A percentile compares a stretch with the other conserved stretches of the same genome.
Conservation (phyloP, 352 stramenopile species). For the Pythium folliculosum region DNA sequence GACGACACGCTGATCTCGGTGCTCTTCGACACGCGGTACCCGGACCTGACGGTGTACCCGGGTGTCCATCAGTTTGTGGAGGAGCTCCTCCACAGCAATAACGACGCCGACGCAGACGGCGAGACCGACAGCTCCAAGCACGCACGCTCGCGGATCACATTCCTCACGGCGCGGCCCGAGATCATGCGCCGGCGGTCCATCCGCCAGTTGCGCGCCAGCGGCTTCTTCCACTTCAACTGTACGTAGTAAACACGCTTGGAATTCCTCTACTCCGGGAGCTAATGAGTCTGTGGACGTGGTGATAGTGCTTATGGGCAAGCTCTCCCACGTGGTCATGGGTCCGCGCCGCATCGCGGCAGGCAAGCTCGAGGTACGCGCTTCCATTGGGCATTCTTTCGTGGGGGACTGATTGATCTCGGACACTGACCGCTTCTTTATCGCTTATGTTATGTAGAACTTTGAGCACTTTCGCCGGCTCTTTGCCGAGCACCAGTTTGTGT, state of each 20-base stretch:
- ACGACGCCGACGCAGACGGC: constrained; percentile 14
- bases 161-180: constrained; percentile 75
- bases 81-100: constrained; percentile 48
- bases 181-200: constrained; percentile 65
- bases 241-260: no score
- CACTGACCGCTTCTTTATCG: neutral
- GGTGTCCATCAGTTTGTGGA: constrained; percentile 83
- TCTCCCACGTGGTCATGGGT: constrained; percentile 60
- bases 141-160: constrained; percentile 52
- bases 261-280: neutral
- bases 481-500: constrained; percentile 72
- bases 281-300: neutral
- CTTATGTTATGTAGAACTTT: constrained; percentile 69
- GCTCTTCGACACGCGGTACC: constrained; percentile 81
- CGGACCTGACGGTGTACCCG: constrained; percentile 80
- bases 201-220: constrained; percentile 61
- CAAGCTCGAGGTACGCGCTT: constrained; percentile 55
- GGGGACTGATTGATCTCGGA: neutral
- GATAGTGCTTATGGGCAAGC: constrained; percentile 70
- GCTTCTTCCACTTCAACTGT: constrained; percentile 81
- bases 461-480: constrained; percentile 73
- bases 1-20: constrained; percentile 79
- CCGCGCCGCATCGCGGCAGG: constrained; percentile 64
- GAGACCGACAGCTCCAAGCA: constrained; percentile 16
- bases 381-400: neutral